Evolutionary conservation across 1,284 basidiomycete species (phyloP), one percentile per base, ranked within the genome.

Genomic region (Naganishia cerealis): DNA sequence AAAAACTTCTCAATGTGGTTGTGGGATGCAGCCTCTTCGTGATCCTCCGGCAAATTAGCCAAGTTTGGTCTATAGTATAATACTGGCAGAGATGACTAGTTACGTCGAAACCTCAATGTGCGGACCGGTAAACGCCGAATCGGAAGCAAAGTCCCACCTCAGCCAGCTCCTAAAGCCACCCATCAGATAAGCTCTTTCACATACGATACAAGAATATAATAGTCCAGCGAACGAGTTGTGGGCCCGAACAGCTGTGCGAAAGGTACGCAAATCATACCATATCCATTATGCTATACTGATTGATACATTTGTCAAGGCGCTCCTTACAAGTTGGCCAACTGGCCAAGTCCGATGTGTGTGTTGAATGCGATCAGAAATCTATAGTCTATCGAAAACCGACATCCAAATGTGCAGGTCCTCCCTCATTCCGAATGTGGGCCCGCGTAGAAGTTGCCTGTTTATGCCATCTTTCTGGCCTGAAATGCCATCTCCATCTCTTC

Each of bases 391-490:
- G n/a, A 8, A 50, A 50, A 50, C 0, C 21, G 24, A 2, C n/a
- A 50, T 21, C 21, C 46, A 21, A 21, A 42, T 42, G 13, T 42
- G 46, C 21, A 24, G 7, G n/a, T 18, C n/a, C 46, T 21, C n/a
- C 42, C 42, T 18, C 42, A 8, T 43, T 16, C 7, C 18, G 43
- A 15, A n/a, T 46, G 43, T 46, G 29, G 18, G 16, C 15, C 16
- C 5, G n/a, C 16, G 1, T 24, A 3, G 46, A 13, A 24, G 46
- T 21, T 24, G 21, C 5, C 46, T n/a, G 9, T 50, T 36, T 36
- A 59, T 12, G 57, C 57, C 57, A 59, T 59, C 26, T n/a, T 46
- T 46, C 42, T 43, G 16, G 57, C 57, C 13, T 59, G 57, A 33
- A 33, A 59, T 36, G 57, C 13, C 26, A 33, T 46, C 57, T 48